phyloP scores from a whole-genome alignment of 805 yeast species.

The Sugiyamaella mastotermitis region DNA sequence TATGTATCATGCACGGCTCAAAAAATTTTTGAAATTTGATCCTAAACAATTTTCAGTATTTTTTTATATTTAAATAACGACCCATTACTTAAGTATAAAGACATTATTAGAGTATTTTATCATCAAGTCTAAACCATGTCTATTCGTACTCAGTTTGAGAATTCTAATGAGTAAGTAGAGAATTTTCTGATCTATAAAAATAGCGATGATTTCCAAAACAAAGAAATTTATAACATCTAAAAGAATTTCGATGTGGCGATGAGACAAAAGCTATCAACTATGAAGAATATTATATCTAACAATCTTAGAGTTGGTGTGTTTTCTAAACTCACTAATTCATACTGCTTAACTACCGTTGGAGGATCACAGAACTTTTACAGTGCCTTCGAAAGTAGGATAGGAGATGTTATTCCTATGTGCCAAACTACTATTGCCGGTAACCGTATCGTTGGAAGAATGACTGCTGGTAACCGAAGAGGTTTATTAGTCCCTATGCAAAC shows the following conservation, averaged over 20 bases:
- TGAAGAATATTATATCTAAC: background rate
- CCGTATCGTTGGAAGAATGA: constrained; percentile 95
- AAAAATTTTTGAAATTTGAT: no score
- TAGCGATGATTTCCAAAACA: no score
- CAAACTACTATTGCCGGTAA: constrained; percentile 98
- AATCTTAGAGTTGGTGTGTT: constrained; percentile 72
- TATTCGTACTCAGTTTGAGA: constrained; percentile 52
- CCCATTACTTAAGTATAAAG: no score
- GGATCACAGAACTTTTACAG: constrained; percentile 78
- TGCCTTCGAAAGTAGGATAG: constrained; percentile 95
- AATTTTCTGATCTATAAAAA: background rate
- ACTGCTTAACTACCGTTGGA: constrained; percentile 94
- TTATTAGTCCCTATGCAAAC: constrained; percentile 95
- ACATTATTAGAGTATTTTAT: no score
- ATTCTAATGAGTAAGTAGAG: constrained; percentile 55
- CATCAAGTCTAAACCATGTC: no score
- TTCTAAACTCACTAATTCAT: constrained; percentile 90
- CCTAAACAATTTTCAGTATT: no score
- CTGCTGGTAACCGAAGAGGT: constrained; percentile 98
- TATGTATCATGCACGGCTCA: no score
- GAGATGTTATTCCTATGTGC: constrained; percentile 92
- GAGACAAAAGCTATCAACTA: no score
- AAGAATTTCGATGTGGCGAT: no score
- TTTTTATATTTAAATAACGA: no score
- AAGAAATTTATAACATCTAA: no score